Evolutionary conservation across 192 early-diverging fungal genomes (phyloP), one percentile per base, ranked within the genome.

Genomic region (Entophlyctis helioformis): DNA sequence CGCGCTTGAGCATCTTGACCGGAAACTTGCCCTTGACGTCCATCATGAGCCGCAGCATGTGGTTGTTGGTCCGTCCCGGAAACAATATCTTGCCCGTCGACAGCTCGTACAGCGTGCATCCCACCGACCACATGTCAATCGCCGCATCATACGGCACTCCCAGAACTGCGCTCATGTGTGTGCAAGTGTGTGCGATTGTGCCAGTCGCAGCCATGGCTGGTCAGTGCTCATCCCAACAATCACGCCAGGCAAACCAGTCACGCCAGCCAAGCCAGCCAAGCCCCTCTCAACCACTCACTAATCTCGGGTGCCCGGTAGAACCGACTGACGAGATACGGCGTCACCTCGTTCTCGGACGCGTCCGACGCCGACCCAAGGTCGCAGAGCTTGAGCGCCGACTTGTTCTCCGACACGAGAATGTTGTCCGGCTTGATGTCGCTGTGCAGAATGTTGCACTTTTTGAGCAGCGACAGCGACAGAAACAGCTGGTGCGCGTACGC

Each of bases 351-450:
- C 56, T 93, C 92, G 1, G 64, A 59, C 8, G 81, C 82, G 47
- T 93, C 87, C 19, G 82, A 86, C 11, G 92, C 95, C 0, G 83
- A 86, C 22, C 95, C 95, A 52, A 98, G 69, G 67, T 98, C 95
- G 53, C 88, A 89, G 37, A 98, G 74, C 60, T 93, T 95, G 4
- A 93, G 66, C 1, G 69, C 67, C 42, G 74, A 86, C 49, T 86
- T 80, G 35, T 39, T 46, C 49, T 87, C 87, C 9, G 78, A 81
- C 2, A 91, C 92, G 44, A 98, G 69, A 53, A 96, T 87, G 62
- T 98, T 98, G 54, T 98, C 95, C 0, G 95, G 95, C 57, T 98
- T 98, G 64, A 98, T 88, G 58, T 98, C 95, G 36, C 91, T 88
- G 53, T 98, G 95, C 8, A 96, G 51, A 13, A 98, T 68, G 20